These are phyloP conservation scores for Saccharomyces pastorianus DNA, from an alignment of 1,139 yeast genomes.

Conservation along the genomic window DNA sequence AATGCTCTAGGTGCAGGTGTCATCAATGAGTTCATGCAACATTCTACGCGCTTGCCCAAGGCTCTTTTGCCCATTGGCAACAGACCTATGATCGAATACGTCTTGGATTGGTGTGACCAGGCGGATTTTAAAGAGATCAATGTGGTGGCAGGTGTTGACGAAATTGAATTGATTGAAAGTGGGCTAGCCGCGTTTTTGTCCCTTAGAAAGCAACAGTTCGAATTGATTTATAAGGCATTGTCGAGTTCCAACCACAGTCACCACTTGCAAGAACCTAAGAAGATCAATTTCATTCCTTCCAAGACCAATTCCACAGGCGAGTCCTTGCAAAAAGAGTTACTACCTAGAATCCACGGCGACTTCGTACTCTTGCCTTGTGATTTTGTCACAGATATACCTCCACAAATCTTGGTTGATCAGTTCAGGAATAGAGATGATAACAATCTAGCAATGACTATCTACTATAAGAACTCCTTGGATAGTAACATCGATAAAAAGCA, in stretches of 20 bases:
- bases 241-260: conserved; percentile 21
- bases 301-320: conserved; percentile 55
- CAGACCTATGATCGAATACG: conserved; percentile 81
- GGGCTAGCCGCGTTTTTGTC: conserved; percentile 20
- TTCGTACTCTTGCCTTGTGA: conserved; percentile 88
- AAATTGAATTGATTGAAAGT: conserved; percentile 26
- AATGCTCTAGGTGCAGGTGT: neutral
- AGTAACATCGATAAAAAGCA: conserved; percentile 63
- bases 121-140: conserved; percentile 67
- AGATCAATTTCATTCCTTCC: conserved; percentile 42
- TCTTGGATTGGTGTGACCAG: conserved; percentile 84
- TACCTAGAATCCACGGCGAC: conserved; percentile 39
- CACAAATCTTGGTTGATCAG: conserved; percentile 77
- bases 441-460: conserved; percentile 64
- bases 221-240: conserved; percentile 21
- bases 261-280: conserved; percentile 30
- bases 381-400: conserved; percentile 83
- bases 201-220: conserved; percentile 26
- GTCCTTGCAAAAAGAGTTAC: conserved; percentile 43
- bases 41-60: conserved; percentile 42
- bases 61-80: conserved; percentile 90
- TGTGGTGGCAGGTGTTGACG: conserved; percentile 41
- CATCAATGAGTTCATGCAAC: neutral
- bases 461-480: conserved; percentile 64
- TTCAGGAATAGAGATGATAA: conserved; percentile 60